Evolutionary conservation across 2,329 filamentous ascomycete genomes (phyloP), one percentile per base, ranked within the genome.

Genomic region (Scopulariopsis brevicaulis): DNA sequence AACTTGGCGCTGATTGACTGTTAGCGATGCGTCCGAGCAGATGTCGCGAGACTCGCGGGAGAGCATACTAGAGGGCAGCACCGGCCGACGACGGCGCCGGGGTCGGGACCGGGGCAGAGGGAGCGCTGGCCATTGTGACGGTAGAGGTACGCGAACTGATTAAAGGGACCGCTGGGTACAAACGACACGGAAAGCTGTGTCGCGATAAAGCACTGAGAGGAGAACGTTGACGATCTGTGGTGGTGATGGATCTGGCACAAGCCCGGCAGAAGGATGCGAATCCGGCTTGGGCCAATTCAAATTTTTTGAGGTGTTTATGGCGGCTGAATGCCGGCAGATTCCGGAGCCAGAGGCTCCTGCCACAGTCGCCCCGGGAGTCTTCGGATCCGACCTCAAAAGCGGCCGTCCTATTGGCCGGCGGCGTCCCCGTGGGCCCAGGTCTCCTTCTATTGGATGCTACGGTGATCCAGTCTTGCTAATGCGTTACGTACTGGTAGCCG

Each of bases 1-100:
- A 96, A 96, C 77, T 90, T 85, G 69, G 90, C 89, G 86, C 56
- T 58, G 51, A 34, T 50, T 22, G 43, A 56, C 34, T 22, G 55
- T 56, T 37, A 56, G 55, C 18, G 40, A 43, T 40, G 24, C 15
- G 43, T 24, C 24, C 24, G 37, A n/a, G 24, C 2, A 32, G 20
- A 34, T n/a, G 10, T 57, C 50, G 46, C 32, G 48, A 25, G 10
- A n/a, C 25, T 57, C 34, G 40, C 43, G 55, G 18, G 25, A 20
- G n/a, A 48, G n/a, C 55, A 24, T 52, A 56, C 40, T 58, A 58
- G 18, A 58, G 56, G 56, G 48, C 56, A n/a, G 43, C n/a, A 22
- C 56, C 50, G 24, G 34, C 43, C 43, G 50, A 62, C 61, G 57
- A 32, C 20, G 56, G 22, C 32, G 34, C 60, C 46, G 57, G 62